These are phyloP conservation scores for Cicer chorassanicum DNA, from an alignment of 306 rosid species.

Conservation along the genomic window DNA sequence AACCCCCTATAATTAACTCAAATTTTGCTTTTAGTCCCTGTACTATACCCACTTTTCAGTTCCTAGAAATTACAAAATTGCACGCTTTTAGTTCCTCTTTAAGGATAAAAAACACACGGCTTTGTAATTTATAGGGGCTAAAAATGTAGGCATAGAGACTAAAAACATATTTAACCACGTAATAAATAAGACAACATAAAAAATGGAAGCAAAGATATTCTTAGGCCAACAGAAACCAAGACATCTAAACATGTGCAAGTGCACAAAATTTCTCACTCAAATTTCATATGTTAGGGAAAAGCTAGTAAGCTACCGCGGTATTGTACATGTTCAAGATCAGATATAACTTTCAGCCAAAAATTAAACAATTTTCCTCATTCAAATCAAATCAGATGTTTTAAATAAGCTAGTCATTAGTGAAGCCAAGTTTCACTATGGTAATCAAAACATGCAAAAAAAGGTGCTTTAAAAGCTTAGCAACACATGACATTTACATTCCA, in stretches of 20 bases:
- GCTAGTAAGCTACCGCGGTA: neutral
- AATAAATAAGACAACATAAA: neutral
- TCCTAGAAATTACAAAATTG: no score
- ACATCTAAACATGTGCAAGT: neutral
- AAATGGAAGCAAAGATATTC: constrained; percentile 8
- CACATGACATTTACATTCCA: constrained; percentile 37
- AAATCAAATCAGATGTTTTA: constrained; percentile 21
- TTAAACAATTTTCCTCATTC: constrained; percentile 17
- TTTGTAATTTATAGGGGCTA: no score
- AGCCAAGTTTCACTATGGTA: constrained; percentile 7
- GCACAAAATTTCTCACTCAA: constrained; percentile 6
- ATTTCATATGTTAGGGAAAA: neutral
- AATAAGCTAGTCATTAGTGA: neutral
- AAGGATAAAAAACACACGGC: no score
- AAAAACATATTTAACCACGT: no score
- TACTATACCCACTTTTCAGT: no score
- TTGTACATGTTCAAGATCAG: neutral
- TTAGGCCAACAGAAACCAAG: neutral
- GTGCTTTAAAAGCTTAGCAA: constrained; percentile 16
- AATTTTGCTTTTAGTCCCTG: no score
- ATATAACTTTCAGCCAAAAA: constrained; percentile 20
- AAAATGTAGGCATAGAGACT: no score
- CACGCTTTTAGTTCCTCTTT: no score
- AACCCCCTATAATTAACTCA: no score
- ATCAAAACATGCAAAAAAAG: constrained; percentile 21